phyloP scores from a whole-genome alignment of 176 grass and related monocot genomes.

The Urochloa ruziziensis region DNA sequence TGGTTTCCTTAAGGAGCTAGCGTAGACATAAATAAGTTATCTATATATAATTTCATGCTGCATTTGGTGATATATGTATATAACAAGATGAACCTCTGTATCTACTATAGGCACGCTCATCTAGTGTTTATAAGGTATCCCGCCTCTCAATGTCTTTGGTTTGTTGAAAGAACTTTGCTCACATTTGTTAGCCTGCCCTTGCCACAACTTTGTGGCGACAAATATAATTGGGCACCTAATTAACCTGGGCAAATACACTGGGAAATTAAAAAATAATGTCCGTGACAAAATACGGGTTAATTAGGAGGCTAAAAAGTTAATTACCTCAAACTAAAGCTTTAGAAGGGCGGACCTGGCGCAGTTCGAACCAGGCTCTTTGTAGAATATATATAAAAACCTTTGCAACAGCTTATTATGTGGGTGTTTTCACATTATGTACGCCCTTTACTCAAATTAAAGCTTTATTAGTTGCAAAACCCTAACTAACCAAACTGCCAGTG shows the following conservation, averaged over 20 bases:
- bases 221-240: neutral
- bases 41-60: neutral
- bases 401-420: too few species aligned
- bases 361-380: too few species aligned
- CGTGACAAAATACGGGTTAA: neutral
- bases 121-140: slow-evolving; percentile 21
- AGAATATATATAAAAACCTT: too few species aligned
- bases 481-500: neutral
- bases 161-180: neutral
- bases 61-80: too few species aligned
- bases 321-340: neutral
- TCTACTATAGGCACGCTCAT: slow-evolving; percentile 24
- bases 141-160: neutral
- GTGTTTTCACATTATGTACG: too few species aligned
- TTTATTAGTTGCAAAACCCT: neutral
- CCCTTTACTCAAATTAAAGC: neutral
- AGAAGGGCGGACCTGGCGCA: too few species aligned
- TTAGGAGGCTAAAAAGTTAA: neutral
- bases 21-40: neutral
- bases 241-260: neutral
- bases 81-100: too few species aligned
- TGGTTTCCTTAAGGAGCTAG: too few species aligned
- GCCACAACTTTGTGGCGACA: neutral
- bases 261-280: neutral
- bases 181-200: neutral